Evolutionary conservation across 1,284 basidiomycete genomes (phyloP).

Genomic region (Peniophora sp.): DNA sequence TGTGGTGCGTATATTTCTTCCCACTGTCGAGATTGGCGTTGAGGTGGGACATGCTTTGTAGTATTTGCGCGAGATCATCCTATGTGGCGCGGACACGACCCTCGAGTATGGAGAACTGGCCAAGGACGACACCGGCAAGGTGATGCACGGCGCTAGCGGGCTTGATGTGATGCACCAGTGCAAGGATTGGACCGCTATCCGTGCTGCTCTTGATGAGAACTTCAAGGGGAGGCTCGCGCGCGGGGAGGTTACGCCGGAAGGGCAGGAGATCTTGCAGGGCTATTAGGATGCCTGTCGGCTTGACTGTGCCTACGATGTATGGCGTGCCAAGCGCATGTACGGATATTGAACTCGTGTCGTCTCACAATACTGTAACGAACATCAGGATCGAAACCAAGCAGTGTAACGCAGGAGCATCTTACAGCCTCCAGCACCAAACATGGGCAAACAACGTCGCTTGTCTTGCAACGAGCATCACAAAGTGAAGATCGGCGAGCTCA

Average conservation of each 20-base stretch:
- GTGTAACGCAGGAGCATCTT: too few species aligned
- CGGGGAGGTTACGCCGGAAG: not conserved
- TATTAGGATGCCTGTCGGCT: too few species aligned
- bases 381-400: too few species aligned
- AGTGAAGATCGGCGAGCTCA: too few species aligned
- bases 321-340: too few species aligned
- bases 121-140: constrained; percentile 9
- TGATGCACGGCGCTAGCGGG: constrained; percentile 14
- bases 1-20: not conserved
- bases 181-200: constrained; percentile 27
- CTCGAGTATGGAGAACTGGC: constrained; percentile 26
- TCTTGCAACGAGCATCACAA: too few species aligned
- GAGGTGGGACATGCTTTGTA: constrained; percentile 2
- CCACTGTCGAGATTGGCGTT: too few species aligned
- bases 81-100: constrained; percentile 31
- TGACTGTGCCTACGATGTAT: too few species aligned
- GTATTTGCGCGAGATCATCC: constrained; percentile 29
- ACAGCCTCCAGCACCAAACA: too few species aligned
- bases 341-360: too few species aligned
- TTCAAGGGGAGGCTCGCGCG: not conserved
- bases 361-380: too few species aligned
- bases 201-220: constrained; percentile 20
- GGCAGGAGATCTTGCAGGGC: not conserved
- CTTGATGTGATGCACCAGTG: constrained; percentile 19
- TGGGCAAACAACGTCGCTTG: too few species aligned